Conservation (phyloP, 371 early-diverging fungal genomes). For the Mucor plumbeus region DNA sequence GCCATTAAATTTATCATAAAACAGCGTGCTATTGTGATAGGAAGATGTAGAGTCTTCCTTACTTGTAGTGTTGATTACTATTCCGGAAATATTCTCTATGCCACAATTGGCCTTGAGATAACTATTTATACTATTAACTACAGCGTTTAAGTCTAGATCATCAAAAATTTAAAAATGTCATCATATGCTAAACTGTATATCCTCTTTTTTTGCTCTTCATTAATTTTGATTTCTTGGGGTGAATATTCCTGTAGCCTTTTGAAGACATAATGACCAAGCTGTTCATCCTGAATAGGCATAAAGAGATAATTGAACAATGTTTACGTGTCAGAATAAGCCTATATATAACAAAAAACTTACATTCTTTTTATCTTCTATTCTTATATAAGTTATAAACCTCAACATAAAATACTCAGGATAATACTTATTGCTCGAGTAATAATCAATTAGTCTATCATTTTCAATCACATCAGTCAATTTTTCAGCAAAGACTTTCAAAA, state of each 20-base stretch:
- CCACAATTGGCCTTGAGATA: background rate
- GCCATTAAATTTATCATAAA: too few relatives aligned
- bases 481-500: background rate
- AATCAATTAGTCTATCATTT: background rate
- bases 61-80: background rate
- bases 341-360: too few relatives aligned
- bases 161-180: background rate
- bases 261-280: too few relatives aligned
- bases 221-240: background rate
- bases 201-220: background rate
- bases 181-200: background rate
- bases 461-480: too few relatives aligned
- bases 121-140: background rate
- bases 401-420: background rate
- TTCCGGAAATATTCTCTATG: background rate
- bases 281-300: too few relatives aligned
- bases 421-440: background rate
- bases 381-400: too few relatives aligned
- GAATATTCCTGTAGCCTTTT: background rate
- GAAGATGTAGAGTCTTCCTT: too few relatives aligned
- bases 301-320: too few relatives aligned
- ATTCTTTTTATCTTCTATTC: too few relatives aligned
- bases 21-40: too few relatives aligned
- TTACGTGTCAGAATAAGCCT: too few relatives aligned
- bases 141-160: background rate